Evolutionary conservation across 495 filamentous ascomycete genomes (phyloP), one percentile per base, ranked within the genome.

Genomic region (Cudoniella acicularis): DNA sequence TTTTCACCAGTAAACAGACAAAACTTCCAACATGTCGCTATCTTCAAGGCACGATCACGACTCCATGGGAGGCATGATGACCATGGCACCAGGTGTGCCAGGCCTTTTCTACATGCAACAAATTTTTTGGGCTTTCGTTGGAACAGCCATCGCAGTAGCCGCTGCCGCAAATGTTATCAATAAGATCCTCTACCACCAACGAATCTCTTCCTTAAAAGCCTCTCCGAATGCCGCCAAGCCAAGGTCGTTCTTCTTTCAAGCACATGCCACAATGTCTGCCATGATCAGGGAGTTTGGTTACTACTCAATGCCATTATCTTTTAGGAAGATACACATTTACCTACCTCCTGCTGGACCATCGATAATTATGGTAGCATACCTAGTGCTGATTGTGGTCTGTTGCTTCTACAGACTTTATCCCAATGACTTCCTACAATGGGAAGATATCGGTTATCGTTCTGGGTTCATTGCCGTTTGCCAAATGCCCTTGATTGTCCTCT

Each of bases 401-500:
- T 73, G 75, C 26, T 71, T 80, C 23, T 75, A 78, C 27, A 70
- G 74, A 58, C 52, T 72, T 66, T 64, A 49, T 54, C 52, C 61
- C 1, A 54, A 63, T 26, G 70, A 51, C 27, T 56, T 66, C 56
- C 64, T 73, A 25, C 73, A 72, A 64, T 89, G 81, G 79, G 89
- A 95, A 69, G 75, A 84, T 48, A 81, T 94, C 54, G 91, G 82
- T 3, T 91, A 86, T 67, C 84, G 90, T 41, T 83, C 86, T 48
- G 91, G 85, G 8, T 92, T 85, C 74, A 77, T 96, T 42, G 80
- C 88, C 17, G 76, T 91, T 54, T 82, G 81, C n/a, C 91, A 96
- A 70, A 64, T 94, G 11, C 90, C 90, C 1, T 68, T 95, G 16
- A 75, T 95, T 52, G 87, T 89, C 64, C 76, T 94, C 22, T 82